phyloP scores from a whole-genome alignment of 2,329 filamentous ascomycete species.

The Sarocladiaceae sp. region DNA sequence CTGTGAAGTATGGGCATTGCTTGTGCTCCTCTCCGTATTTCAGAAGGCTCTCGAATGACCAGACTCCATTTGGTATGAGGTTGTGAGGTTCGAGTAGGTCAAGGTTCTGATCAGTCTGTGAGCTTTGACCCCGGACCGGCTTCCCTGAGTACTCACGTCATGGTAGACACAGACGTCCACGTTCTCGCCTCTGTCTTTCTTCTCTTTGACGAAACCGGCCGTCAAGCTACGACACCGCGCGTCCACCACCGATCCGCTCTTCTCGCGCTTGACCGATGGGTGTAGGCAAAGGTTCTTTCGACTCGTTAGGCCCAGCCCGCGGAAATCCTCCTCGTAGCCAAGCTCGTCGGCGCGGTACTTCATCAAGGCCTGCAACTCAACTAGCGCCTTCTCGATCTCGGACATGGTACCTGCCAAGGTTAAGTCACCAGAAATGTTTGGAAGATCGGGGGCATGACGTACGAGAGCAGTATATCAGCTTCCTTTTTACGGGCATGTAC shows the following conservation, averaged over 20 bases:
- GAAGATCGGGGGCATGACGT: constrained; percentile 6
- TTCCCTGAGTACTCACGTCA: constrained; percentile 56
- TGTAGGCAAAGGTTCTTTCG: constrained; percentile 96
- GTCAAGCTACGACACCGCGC: constrained; percentile 93
- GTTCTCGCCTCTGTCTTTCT: constrained; percentile 90
- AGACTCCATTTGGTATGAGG: constrained; percentile 88
- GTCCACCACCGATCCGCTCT: constrained; percentile 90
- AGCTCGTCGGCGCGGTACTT: constrained; percentile 86
- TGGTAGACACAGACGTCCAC: constrained; percentile 95
- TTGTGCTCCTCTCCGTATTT: constrained; percentile 92
- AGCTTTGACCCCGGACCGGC: neutral
- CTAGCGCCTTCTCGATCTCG: constrained; percentile 95
- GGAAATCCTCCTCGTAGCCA: constrained; percentile 87
- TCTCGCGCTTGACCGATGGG: constrained; percentile 91
- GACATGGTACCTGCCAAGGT: constrained; percentile 75
- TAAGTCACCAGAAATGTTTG: neutral
- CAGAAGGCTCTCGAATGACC: constrained; percentile 85
- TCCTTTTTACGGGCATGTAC: constrained; percentile 84
- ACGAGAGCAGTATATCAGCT: constrained; percentile 98
- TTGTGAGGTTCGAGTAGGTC: constrained; percentile 93
- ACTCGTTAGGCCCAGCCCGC: constrained; percentile 86
- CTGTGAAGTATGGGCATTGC: constrained; percentile 96
- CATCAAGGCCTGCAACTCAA: constrained; percentile 88
- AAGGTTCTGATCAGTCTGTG: constrained; percentile 58
- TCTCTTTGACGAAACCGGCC: constrained; percentile 94